Conservation (phyloP, 495 filamentous ascomycete genomes). For the Aspergillus wentii region DNA sequence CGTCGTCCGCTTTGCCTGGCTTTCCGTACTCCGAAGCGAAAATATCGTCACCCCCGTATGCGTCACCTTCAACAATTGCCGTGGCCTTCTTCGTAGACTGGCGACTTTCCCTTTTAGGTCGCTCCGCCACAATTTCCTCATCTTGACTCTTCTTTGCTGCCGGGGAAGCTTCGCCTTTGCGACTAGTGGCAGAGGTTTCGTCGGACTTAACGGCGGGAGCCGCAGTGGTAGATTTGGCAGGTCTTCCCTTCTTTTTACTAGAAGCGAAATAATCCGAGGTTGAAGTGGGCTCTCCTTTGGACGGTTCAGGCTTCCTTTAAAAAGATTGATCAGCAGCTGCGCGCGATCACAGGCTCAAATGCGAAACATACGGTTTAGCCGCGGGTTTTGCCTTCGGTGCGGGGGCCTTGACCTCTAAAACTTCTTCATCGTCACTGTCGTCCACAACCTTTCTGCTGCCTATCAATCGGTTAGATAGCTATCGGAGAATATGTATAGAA, state of each 20-base stretch:
- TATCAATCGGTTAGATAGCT: constrained; percentile 18
- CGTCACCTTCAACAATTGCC: constrained; percentile 51
- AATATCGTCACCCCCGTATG: constrained; percentile 69
- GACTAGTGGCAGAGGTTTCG: constrained; percentile 18
- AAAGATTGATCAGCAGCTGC: not conserved
- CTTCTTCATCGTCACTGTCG: constrained; percentile 70
- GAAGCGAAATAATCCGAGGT: constrained; percentile 60
- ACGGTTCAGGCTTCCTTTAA: constrained; percentile 38
- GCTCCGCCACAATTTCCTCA: not conserved
- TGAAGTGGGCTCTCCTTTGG: constrained; percentile 48
- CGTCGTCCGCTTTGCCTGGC: constrained; percentile 58
- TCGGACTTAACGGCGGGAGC: constrained; percentile 6
- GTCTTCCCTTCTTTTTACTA: constrained; percentile 44
- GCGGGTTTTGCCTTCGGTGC: constrained; percentile 41
- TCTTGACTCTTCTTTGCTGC: constrained; percentile 19
- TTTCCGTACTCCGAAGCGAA: constrained; percentile 62
- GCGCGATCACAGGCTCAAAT: not conserved
- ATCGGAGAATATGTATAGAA: not conserved
- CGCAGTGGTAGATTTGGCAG: constrained; percentile 23
- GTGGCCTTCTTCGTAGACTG: constrained; percentile 25
- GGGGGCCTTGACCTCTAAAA: constrained; percentile 23
- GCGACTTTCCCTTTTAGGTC: constrained; percentile 25
- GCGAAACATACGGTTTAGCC: constrained; percentile 31
- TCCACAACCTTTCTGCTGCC: constrained; percentile 67
- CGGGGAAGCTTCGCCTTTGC: constrained; percentile 18